Conservation (phyloP, 768 basidiomycete genomes). For the Leccinum broughii region DNA sequence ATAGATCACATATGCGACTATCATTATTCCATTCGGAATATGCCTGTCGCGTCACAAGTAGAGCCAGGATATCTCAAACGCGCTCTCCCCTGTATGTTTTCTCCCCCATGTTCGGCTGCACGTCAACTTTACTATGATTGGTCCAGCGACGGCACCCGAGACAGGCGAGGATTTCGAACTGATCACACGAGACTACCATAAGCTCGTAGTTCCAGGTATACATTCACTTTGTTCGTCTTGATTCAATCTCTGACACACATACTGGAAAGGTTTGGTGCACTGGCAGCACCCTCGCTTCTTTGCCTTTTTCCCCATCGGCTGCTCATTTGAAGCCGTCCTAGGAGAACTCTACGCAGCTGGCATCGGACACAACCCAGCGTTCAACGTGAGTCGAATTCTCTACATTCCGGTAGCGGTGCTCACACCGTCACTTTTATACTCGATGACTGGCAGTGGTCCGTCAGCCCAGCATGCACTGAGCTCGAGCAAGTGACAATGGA, state of each 20-base stretch:
- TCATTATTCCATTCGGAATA: constrained; percentile 62
- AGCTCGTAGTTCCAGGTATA: constrained; percentile 74
- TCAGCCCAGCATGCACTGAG: constrained; percentile 90
- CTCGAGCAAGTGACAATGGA: constrained; percentile 87
- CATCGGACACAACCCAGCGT: constrained; percentile 77
- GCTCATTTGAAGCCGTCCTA: constrained; percentile 78
- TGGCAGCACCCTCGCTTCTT: constrained; percentile 55
- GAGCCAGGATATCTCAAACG: constrained; percentile 79
- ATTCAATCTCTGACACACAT: neutral
- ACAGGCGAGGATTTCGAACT: constrained; percentile 68
- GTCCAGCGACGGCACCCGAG: constrained; percentile 56
- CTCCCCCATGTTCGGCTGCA: neutral
- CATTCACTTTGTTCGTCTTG: too few relatives aligned
- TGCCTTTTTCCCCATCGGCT: constrained; percentile 79
- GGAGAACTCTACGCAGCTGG: constrained; percentile 81
- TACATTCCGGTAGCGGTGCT: neutral
- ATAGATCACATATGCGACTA: constrained; percentile 91
- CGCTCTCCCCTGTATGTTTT: constrained; percentile 56
- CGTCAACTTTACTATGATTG: neutral
- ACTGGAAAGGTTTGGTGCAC: constrained; percentile 48
- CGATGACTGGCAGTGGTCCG: constrained; percentile 64
- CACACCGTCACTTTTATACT: neutral
- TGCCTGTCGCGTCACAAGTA: constrained; percentile 69
- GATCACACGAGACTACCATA: constrained; percentile 78
- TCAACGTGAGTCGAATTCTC: constrained; percentile 55